phyloP scores from a whole-genome alignment of 1,284 basidiomycete genomes.

The Pseudozyma sp. region DNA sequence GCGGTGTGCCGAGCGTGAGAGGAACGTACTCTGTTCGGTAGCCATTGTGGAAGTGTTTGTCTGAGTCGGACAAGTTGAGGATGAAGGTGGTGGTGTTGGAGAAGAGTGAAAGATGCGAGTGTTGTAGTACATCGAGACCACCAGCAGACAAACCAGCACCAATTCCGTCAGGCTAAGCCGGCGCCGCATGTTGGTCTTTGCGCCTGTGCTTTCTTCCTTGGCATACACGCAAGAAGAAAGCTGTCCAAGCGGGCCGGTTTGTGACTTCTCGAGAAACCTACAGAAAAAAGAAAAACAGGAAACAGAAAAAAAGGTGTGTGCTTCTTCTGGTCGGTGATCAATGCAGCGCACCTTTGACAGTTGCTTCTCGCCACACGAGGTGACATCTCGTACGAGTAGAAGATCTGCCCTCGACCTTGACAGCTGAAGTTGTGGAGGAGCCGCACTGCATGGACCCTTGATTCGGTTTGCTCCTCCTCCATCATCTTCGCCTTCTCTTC shows the following conservation, averaged over 20 bases:
- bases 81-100: constrained; percentile 19
- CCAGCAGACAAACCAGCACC: constrained; percentile 22
- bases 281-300: constrained; percentile 1
- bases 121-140: constrained; percentile 14
- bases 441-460: constrained; percentile 4
- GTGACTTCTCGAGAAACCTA: background rate
- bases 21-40: constrained; percentile 62
- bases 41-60: constrained; percentile 55
- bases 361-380: constrained; percentile 15
- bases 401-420: background rate
- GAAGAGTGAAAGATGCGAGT: constrained; percentile 7
- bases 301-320: constrained; percentile 5
- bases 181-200: constrained; percentile 15
- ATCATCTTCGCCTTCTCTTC: background rate
- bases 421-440: constrained; percentile 16
- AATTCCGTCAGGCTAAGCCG: constrained; percentile 16
- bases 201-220: background rate
- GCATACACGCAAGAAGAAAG: background rate
- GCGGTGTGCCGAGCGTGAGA: background rate
- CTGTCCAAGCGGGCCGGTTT: no score
- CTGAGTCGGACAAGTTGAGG: constrained; percentile 9
- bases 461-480: background rate
- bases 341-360: constrained; percentile 29
- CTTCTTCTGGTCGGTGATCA: constrained; percentile 4
- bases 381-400: constrained; percentile 13